Percentiles rank a stretch among this genome's conserved stretches.
These are phyloP conservation scores for Candida methanosorbosa DNA, from an alignment of 805 yeast genomes.

Conservation along the genomic window DNA sequence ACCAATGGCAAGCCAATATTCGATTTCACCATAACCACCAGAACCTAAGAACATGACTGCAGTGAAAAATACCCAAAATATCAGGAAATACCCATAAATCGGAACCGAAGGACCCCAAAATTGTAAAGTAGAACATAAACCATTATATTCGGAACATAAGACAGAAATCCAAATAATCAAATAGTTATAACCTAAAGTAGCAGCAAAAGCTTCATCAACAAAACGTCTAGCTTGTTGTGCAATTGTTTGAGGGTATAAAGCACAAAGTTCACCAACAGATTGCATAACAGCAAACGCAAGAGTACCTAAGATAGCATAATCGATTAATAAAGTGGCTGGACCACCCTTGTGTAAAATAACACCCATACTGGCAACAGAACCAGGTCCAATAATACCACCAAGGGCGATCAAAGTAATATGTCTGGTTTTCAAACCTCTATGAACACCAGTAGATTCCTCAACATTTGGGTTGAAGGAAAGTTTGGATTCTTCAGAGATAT, in stretches of 20 bases:
- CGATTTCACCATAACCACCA: slow-evolving; percentile 44
- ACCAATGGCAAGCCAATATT: slow-evolving; percentile 40
- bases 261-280: slow-evolving; percentile 42
- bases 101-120: slow-evolving; percentile 46
- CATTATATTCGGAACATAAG: slow-evolving; percentile 41
- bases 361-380: slow-evolving; percentile 42
- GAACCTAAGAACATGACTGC: slow-evolving; percentile 42
- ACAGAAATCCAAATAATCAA: slow-evolving; percentile 46
- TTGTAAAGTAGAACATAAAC: slow-evolving; percentile 37
- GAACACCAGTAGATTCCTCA: slow-evolving; percentile 22
- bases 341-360: slow-evolving; percentile 35
- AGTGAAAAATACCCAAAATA: slow-evolving; percentile 41
- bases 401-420: slow-evolving; percentile 43
- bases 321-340: slow-evolving; percentile 38
- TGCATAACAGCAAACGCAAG: slow-evolving; percentile 44
- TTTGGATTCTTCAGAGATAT: too few relatives aligned
- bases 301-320: slow-evolving; percentile 38
- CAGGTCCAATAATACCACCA: slow-evolving; percentile 52
- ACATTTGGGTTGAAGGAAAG: too few relatives aligned
- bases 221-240: slow-evolving; percentile 19
- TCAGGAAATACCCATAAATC: slow-evolving; percentile 41
- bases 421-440: slow-evolving; percentile 39
- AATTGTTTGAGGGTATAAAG: slow-evolving; percentile 30
- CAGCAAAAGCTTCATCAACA: slow-evolving; percentile 44
- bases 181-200: slow-evolving; percentile 41